A percentile compares a stretch with the other conserved stretches of the same genome.
Conservation (phyloP, 768 basidiomycete genomes). For the Russula griseocarnosa region DNA sequence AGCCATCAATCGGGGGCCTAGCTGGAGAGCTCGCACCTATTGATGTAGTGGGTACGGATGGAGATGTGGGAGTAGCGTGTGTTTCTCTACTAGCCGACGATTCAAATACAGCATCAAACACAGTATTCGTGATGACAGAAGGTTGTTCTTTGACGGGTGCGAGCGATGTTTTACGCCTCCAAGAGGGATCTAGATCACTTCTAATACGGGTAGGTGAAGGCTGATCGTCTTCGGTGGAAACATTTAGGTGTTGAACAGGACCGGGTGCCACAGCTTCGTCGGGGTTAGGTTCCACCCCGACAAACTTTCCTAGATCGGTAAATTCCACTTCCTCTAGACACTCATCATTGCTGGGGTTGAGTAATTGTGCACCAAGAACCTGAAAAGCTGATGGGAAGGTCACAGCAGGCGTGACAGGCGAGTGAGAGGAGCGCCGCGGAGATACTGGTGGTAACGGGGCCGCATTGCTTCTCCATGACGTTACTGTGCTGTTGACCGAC, state of each 20-base stretch:
- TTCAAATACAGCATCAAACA: slow-evolving; percentile 14
- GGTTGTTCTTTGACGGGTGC: slow-evolving; percentile 20
- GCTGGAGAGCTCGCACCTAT: background rate
- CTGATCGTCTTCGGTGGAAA: slow-evolving; percentile 38
- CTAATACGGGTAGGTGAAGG: slow-evolving; percentile 28
- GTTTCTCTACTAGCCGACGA: slow-evolving; percentile 3
- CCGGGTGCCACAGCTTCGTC: slow-evolving; percentile 6
- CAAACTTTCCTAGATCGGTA: slow-evolving; percentile 66
- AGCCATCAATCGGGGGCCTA: slow-evolving; percentile 12
- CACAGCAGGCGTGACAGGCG: slow-evolving; percentile 38
- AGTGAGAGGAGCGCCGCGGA: slow-evolving; percentile 31
- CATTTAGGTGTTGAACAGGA: slow-evolving; percentile 24
- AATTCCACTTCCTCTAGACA: slow-evolving; percentile 80
- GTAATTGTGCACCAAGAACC: slow-evolving; percentile 36
- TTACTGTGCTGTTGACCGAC: slow-evolving; percentile 36
- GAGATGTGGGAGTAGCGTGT: slow-evolving; percentile 10
- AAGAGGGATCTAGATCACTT: slow-evolving; percentile 39
- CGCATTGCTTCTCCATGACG: slow-evolving; percentile 65
- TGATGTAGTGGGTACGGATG: slow-evolving; percentile 11
- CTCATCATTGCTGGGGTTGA: slow-evolving; percentile 50
- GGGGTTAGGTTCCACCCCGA: slow-evolving; percentile 41
- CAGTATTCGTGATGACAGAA: background rate
- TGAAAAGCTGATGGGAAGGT: slow-evolving; percentile 30
- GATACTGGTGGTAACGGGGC: slow-evolving; percentile 35
- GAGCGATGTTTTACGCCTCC: slow-evolving; percentile 40